Evolutionary conservation across 208 protist genomes (phyloP), one percentile per base, ranked within the genome.

Genomic region (Leishmania martiniquensis): DNA sequence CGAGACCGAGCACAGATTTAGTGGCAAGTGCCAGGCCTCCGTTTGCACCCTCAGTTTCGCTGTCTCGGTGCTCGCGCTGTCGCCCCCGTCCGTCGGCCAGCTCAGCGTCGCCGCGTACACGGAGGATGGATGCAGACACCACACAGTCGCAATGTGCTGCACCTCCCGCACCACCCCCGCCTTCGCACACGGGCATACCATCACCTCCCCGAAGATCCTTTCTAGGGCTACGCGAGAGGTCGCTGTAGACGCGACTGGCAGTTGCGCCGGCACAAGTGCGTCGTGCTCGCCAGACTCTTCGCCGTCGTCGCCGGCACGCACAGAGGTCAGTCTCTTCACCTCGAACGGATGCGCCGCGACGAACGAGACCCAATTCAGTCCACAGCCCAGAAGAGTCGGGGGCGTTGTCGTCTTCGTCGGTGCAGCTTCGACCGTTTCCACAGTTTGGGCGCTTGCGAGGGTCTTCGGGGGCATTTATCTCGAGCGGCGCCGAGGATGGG

Each of bases 71-170:
- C 37, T 20, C 32, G 37, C n/a, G 22, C 39, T 37, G 34, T 13
- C 65, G 20, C 47, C 32, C 12, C 12, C 68, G 4, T 37, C 39
- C 29, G 10, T 49, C 45, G 74, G 39, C 39, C 57, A 73, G 10
- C 51, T 47, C 9, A 78, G 55, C 6, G 67, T 75, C 20, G 76
- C 68, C n/a, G 29, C 76, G 62, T 88, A 85, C 1, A 25, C 12
- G 1, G 81, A 76, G 22, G 76, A 71, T 15, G 55, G 59, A 15
- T 66, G 75, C 20, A 88, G 81, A 22, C 84, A 85, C 84, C 84
- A 88, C 17, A 85, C 4, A 1, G 80, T 81, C 7, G 77, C 80
- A 6, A 85, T 72, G 66, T 79, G 72, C 54, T 71, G 65, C 37
- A 44, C 63, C 42, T 51, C 37, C 1, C 42, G 63, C 37, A 32